phyloP scores from a whole-genome alignment of 805 yeast species.

The Naumovozyma castellii region DNA sequence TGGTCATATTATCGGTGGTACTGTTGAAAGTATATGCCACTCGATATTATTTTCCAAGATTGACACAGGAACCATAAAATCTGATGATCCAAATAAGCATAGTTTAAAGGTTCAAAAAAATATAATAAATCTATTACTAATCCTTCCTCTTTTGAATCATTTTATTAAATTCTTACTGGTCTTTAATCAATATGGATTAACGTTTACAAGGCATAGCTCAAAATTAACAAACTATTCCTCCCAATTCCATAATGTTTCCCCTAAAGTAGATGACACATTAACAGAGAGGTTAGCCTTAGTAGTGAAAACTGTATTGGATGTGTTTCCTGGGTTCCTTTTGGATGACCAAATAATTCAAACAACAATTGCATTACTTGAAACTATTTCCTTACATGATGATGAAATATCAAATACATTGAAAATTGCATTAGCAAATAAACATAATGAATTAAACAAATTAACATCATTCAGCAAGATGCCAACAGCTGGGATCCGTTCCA shows the following conservation, averaged over 20 bases:
- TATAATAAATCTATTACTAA: conserved; percentile 34
- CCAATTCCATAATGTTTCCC: conserved; percentile 22
- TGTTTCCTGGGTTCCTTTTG: conserved; percentile 61
- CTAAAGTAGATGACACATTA: conserved; percentile 32
- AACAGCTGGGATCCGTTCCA: conserved; percentile 3
- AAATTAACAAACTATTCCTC: conserved; percentile 14
- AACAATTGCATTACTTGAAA: conserved; percentile 44
- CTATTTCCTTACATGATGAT: conserved; percentile 40
- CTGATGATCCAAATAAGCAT: conserved; percentile 1
- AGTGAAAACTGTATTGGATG: conserved; percentile 45
- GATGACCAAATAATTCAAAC: conserved; percentile 52
- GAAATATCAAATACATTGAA: conserved; percentile 46
- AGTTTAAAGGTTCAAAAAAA: conserved; percentile 8
- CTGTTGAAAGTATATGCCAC: conserved; percentile 70
- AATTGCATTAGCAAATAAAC: conserved; percentile 41
- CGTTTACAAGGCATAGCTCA: conserved; percentile 26
- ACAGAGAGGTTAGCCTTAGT: conserved; percentile 45
- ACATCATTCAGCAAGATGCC: conserved; percentile 15
- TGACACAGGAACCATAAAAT: background rate
- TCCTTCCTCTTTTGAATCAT: conserved; percentile 49
- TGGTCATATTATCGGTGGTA: conserved; percentile 42
- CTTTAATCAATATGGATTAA: conserved; percentile 36
- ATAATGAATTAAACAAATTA: conserved; percentile 35
- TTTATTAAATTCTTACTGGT: conserved; percentile 35
- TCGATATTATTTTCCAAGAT: conserved; percentile 41